These are phyloP conservation scores for baker's yeast (Saccharomyces cerevisiae) DNA, from an alignment of 805 yeast species.

Conservation along the genomic window DNA sequence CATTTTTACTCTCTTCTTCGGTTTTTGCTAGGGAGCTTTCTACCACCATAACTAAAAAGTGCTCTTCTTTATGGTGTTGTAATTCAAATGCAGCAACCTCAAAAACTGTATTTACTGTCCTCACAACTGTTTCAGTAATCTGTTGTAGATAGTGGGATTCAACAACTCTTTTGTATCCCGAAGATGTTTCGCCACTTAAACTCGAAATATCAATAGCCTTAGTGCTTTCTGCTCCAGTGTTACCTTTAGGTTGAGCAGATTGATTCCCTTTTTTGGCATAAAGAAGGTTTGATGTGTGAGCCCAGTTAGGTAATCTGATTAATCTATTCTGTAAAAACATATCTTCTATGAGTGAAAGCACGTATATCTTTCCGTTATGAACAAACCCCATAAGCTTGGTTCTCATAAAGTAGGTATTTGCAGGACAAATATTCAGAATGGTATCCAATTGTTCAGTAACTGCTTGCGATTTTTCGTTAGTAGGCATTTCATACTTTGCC, in stretches of 20 bases:
- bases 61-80: conserved; percentile 44
- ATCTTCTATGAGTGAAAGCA: conserved; percentile 86
- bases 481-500: conserved; percentile 2
- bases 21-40: conserved; percentile 53
- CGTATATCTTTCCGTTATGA: conserved; percentile 77
- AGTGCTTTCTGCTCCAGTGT: not conserved
- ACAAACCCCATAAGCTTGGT: conserved; percentile 89
- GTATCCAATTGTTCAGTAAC: conserved; percentile 22
- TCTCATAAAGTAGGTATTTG: conserved; percentile 48
- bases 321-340: conserved; percentile 59
- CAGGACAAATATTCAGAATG: conserved; percentile 23
- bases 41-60: conserved; percentile 74
- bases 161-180: conserved; percentile 18
- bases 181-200: not conserved
- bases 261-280: conserved; percentile 7
- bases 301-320: conserved; percentile 28
- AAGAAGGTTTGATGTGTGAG: conserved; percentile 29
- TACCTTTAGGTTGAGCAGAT: not conserved
- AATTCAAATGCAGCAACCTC: conserved; percentile 88
- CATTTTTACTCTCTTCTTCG: not conserved
- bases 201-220: not conserved
- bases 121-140: conserved; percentile 72
- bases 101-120: conserved; percentile 69
- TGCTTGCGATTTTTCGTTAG: not conserved
- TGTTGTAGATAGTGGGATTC: conserved; percentile 73